Evolutionary conservation across 257 asterid species (phyloP).

Genomic region (Penstemon davidsonii): DNA sequence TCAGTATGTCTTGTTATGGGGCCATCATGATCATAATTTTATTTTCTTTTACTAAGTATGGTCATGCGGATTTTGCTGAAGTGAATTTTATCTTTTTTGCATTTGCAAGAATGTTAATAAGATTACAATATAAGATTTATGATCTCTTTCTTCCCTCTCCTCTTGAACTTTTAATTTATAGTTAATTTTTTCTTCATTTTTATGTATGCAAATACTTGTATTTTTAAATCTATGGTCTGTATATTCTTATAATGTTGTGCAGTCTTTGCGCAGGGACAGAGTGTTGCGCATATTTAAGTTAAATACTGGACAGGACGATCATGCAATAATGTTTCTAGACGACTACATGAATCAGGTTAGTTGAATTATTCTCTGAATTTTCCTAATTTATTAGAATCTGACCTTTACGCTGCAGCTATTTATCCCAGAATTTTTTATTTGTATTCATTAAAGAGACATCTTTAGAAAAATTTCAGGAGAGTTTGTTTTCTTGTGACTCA

Average conservation of each 20-base stretch:
- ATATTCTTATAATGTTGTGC: conserved; percentile 32
- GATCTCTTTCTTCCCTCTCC: not conserved
- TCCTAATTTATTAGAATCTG: conserved; percentile 7
- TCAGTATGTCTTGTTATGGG: not conserved
- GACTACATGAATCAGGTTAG: conserved; percentile 84
- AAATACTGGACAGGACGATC: conserved; percentile 94
- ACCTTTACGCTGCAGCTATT: conserved; percentile 13
- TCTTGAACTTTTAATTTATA: not conserved
- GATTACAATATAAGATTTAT: not conserved
- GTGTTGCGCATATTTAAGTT: conserved; percentile 76
- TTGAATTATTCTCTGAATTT: conserved; percentile 1
- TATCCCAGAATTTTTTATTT: not conserved
- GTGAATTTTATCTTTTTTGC: not conserved
- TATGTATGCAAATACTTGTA: not conserved
- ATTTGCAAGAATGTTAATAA: not conserved
- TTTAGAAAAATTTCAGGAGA: not conserved
- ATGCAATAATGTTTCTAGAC: conserved; percentile 82
- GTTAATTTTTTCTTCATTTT: not conserved
- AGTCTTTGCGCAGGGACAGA: conserved; percentile 76
- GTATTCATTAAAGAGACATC: no score
- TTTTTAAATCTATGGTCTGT: conserved; percentile 15
- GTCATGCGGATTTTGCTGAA: not conserved
- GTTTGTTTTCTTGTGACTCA: conserved; percentile 17
- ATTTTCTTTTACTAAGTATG: not conserved
- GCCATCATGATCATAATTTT: not conserved